Evolutionary conservation across 108 stramenopile species (phyloP), one percentile per base, ranked within the genome.

Genomic region (Cyclotella choctawhatcheeana): DNA sequence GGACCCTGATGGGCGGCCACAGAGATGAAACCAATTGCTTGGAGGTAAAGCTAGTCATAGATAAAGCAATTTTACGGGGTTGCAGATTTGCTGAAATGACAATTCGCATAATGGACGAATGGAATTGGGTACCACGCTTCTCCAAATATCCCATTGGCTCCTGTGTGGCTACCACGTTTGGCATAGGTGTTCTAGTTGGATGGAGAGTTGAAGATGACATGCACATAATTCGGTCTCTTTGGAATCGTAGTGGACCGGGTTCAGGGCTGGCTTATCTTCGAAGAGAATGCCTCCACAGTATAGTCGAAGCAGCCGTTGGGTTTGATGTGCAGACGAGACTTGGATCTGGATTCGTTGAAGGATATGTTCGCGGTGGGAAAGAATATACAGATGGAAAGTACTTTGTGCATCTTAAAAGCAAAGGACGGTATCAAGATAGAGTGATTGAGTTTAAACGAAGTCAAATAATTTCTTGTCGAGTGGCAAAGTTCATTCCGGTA

Each of bases 121-220:
- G 89, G 90, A 67, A 74, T 51, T 89, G 84, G 64, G 77, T 87
- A 80, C 91, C 91, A 16, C 79, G 85, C 10, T 89, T 90, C 82
- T 95, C 94, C 25, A 93, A 95, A 56, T 85, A 85, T 31, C 91
- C 94, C n/a, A 76, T 95, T 16, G 94, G 94, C 16, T 77, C 86
- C 25, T 91, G 91, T 34, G 91, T 95, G 64, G 89, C 91, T 18
- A 92, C 94, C 13, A 74, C 81, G 3, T 95, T 88, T 76, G 94
- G 94, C n/a, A 34, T 91, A 47, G 94, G 94, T 18, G 86, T 95
- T 1, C 53, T 95, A 34, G 94, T 93, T 40, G 94, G 94, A 22
- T 95, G 94, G 94, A 78, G 94, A 56, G 88, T 89, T 7, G 91
- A 95, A 77, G 94, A 93, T 67, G 94, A 95, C 58, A 77, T 82